Evolutionary conservation across 306 rosid genomes (phyloP), one percentile per base, ranked within the genome.

Genomic region (Quercus variabilis): DNA sequence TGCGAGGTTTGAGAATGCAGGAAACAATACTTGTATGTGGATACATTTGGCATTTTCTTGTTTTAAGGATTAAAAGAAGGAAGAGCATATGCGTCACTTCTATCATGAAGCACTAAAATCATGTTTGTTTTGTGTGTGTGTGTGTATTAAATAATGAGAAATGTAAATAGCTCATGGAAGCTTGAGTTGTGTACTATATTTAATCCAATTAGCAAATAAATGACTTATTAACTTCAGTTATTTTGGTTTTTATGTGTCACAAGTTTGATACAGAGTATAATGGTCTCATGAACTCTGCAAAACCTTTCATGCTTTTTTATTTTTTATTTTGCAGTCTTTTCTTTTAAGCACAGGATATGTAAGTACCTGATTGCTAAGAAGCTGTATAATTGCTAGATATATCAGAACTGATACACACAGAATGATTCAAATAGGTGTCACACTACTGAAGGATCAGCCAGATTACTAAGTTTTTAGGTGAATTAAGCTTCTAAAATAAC

Each of bases 1-100:
- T 84, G 83, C 64, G 79, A 83, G 83, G 86, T 83, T 87, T 86
- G 95, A 72, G 75, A 80, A 84, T 78, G 60, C 76, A 10, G 73
- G 83, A 74, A 68, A 82, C 83, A 43, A 81, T 76, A 74, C 73
- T 84, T 77, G 17, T 33, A 35, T 15, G 51, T 19, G 26, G 72
- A 67, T 67, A 19, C 49, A 35, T 38, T 19, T 41, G 74, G 54
- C 38, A 77, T 18, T 43, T 25, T 41, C 54, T 75, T 31, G 20
- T 60, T 12, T 73, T 57, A 51, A 65, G 9, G 52, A 30, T 14
- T 55, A 26, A 64, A 25, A 73, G 65, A 64, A 14, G 56, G 26
- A 73, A 9, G 74, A 65, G 54, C 17, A 0, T 12, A 49, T 49
- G 17, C 54, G 4, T 49, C 54, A 12, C 17, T 49, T 49, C 54